Conservation (phyloP, 139 green algal genomes). For the Chlorella sp. region DNA sequence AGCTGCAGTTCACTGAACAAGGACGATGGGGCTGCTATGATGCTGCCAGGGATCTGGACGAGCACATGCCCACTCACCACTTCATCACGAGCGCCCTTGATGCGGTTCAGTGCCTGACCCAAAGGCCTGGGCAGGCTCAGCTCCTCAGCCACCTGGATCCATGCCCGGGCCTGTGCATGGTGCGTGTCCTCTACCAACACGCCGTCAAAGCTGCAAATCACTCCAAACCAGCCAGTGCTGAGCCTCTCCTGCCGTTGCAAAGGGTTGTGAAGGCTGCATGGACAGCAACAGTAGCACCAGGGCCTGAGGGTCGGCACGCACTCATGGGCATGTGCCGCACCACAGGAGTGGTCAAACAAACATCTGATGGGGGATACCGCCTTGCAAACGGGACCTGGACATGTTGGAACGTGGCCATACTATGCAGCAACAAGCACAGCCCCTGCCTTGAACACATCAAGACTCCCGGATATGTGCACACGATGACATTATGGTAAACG, state of each 20-base stretch:
- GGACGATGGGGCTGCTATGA: no score
- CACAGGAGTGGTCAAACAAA: neutral
- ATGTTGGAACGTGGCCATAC: no score
- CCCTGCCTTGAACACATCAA: no score
- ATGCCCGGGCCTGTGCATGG: conserved; percentile 54
- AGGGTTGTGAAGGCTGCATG: conserved; percentile 22
- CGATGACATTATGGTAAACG: no score
- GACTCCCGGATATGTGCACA: no score
- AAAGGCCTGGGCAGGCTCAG: conserved; percentile 66
- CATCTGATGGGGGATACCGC: no score
- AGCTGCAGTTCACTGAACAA: no score
- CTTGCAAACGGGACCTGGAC: no score
- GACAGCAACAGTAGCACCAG: neutral
- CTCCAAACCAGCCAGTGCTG: conserved; percentile 83
- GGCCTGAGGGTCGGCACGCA: neutral
- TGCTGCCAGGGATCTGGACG: no score
- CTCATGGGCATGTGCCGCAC: neutral
- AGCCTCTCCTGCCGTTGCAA: conserved; percentile 6
- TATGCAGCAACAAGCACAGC: no score
- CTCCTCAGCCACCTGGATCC: conserved; percentile 75
- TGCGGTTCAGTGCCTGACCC: conserved; percentile 49
- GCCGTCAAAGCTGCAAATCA: conserved; percentile 83
- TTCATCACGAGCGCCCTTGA: conserved; percentile 85
- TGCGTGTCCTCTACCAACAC: conserved; percentile 63
- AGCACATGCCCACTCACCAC: no score